Conservation (phyloP, 768 basidiomycete species). For the Lactarius quietus region DNA sequence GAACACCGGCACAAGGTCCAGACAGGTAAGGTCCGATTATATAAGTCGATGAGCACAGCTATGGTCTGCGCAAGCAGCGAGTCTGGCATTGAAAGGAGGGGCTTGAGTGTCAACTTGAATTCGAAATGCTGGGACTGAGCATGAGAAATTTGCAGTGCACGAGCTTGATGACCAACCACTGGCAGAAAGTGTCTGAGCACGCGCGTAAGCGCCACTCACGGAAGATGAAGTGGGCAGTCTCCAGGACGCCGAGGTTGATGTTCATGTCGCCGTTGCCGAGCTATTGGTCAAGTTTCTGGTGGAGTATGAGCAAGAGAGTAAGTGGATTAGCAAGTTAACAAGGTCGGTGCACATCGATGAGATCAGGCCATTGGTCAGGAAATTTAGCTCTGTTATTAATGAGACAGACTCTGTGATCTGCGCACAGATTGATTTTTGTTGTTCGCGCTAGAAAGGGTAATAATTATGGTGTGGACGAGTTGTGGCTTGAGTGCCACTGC, state of each 20-base stretch:
- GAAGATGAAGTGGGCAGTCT: conserved; percentile 94
- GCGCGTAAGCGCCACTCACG: conserved; percentile 88
- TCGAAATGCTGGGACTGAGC: conserved; percentile 84
- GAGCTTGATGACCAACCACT: conserved; percentile 86
- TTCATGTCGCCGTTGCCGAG: conserved; percentile 79
- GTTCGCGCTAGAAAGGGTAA: conserved; percentile 67
- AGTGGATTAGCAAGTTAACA: conserved; percentile 61
- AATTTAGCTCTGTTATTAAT: conserved; percentile 88
- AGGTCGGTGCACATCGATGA: conserved; percentile 78
- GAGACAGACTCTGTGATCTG: conserved; percentile 94
- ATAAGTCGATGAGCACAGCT: conserved; percentile 79
- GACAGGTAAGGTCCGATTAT: conserved; percentile 93
- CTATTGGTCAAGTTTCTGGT: conserved; percentile 79
- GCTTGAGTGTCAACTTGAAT: conserved; percentile 51
- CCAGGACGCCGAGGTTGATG: conserved; percentile 83
- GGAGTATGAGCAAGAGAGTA: conserved; percentile 5
- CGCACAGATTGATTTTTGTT: conserved; percentile 72
- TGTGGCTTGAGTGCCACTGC: conserved; percentile 64
- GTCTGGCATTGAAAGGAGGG: conserved; percentile 45
- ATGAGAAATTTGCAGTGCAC: conserved; percentile 80
- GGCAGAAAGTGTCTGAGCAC: conserved; percentile 78
- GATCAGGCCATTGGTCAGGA: conserved; percentile 81
- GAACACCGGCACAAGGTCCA: conserved; percentile 91
- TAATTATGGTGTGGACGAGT: conserved; percentile 92
- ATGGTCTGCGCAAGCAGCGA: conserved; percentile 63